Evolutionary conservation across 345 rosid species (phyloP).

Genomic region (Toxicodendron radicans): DNA sequence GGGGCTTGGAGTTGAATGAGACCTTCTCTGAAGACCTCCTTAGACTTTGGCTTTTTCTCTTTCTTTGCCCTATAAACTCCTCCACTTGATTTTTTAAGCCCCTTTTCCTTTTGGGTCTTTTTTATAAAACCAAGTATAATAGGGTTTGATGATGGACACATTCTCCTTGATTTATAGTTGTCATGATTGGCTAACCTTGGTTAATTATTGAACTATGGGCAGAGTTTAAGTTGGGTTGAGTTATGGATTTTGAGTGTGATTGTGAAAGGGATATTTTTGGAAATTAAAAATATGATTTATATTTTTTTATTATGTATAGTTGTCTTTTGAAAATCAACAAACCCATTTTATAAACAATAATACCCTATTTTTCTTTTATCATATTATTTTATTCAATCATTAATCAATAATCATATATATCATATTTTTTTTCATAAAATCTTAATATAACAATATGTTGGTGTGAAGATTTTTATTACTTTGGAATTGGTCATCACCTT

Average conservation of each 20-base stretch:
- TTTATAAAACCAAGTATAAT: background rate
- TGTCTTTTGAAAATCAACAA: background rate
- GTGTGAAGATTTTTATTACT: too few species aligned
- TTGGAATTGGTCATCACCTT: too few species aligned
- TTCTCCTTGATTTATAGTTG: slow-evolving; percentile 26
- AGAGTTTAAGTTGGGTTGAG: background rate
- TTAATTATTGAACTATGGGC: slow-evolving; percentile 26
- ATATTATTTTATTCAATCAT: too few species aligned
- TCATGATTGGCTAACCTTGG: slow-evolving; percentile 21
- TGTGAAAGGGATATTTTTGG: background rate
- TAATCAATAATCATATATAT: too few species aligned
- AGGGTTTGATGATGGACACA: slow-evolving; percentile 1
- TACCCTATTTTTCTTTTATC: too few species aligned
- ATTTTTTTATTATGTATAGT: background rate
- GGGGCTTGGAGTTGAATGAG: slow-evolving; percentile 16
- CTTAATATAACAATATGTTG: too few species aligned
- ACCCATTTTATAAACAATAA: background rate
- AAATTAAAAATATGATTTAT: background rate
- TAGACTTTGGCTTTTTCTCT: slow-evolving; percentile 23
- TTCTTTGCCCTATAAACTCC: slow-evolving; percentile 12
- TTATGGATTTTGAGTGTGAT: background rate
- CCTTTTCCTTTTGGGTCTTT: background rate
- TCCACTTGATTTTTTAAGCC: background rate
- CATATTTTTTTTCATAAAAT: too few species aligned
- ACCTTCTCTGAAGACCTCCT: slow-evolving; percentile 14